Evolutionary conservation across 371 early-diverging fungal genomes (phyloP), one percentile per base, ranked within the genome.

Genomic region (Mortierella sp.): DNA sequence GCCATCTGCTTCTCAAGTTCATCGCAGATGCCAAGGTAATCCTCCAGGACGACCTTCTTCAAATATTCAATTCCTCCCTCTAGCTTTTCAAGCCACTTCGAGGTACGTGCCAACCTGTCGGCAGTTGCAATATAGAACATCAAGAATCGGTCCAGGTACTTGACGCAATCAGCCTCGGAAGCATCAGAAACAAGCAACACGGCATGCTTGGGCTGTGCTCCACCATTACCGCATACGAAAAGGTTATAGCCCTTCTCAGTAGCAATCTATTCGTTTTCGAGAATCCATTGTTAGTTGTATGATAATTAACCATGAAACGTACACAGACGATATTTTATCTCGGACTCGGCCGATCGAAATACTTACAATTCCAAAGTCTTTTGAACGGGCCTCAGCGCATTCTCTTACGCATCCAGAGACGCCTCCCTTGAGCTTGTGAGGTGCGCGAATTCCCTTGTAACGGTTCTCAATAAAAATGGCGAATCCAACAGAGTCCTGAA

Each of bases 71-170:
- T 87, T n/a, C 92, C 92, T 24, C 92, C 92, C 33, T 86, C 87
- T 45, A 92, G 69, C 65, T 92, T 91, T 66, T 92, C 92, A 41
- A 92, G 79, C 92, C 92, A 92, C 13, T 92, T 81, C 1, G 92
- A 92, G 16, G 92, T 92, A 28, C 92, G 88, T 58, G 85, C 86
- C 48, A 92, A 69, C 72, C 83, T 84, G 82, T 92, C 92, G 24
- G 92, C 92, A 19, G 92, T 92, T 36, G 83, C 83, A 59, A 92
- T 92, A 68, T 92, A 92, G 69, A 88, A 92, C 92, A 92, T 92
- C 63, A 92, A 70, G 83, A 89, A 92, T 1, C 92, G 86, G 69
- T 92, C 92, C 4, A 92, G 62, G 69, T 91, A 91, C 41, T 84
- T 87, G 64, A 89, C 73, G 32, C 83, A 87, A n/a, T 79, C 48